These are phyloP conservation scores for Ceratobasidium sp. DNA, from an alignment of 1,284 basidiomycete genomes.

Conservation along the genomic window DNA sequence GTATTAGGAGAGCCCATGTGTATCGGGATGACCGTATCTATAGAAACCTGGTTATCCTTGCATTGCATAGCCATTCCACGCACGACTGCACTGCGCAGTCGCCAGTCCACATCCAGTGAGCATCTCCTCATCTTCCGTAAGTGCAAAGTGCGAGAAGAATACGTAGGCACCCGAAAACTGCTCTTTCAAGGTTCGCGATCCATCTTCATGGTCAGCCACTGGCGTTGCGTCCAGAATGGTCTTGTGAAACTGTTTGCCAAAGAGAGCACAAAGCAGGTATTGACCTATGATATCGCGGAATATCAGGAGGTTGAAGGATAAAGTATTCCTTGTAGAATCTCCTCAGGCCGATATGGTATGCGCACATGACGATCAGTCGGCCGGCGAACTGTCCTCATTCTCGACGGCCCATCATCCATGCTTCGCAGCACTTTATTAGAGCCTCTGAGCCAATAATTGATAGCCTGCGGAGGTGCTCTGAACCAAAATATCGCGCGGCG, in stretches of 20 bases:
- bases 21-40: constrained; percentile 13
- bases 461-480: neutral
- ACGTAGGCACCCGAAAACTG: neutral
- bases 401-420: neutral
- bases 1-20: neutral
- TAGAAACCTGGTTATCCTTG: neutral
- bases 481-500: constrained; percentile 35
- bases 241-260: neutral
- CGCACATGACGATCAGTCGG: neutral
- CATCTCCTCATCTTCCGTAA: neutral
- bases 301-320: neutral
- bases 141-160: constrained; percentile 9
- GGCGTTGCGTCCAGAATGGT: neutral
- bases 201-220: neutral
- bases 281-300: neutral
- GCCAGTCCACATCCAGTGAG: neutral
- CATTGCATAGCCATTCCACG: neutral
- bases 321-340: neutral
- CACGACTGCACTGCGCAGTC: neutral
- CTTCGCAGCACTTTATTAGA: neutral
- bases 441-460: neutral
- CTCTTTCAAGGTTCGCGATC: neutral
- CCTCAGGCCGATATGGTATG: neutral
- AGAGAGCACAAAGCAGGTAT: neutral
- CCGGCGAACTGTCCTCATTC: constrained; percentile 2